phyloP scores from a whole-genome alignment of 75 land plant genomes.

The Selaginella moellendorffii region DNA sequence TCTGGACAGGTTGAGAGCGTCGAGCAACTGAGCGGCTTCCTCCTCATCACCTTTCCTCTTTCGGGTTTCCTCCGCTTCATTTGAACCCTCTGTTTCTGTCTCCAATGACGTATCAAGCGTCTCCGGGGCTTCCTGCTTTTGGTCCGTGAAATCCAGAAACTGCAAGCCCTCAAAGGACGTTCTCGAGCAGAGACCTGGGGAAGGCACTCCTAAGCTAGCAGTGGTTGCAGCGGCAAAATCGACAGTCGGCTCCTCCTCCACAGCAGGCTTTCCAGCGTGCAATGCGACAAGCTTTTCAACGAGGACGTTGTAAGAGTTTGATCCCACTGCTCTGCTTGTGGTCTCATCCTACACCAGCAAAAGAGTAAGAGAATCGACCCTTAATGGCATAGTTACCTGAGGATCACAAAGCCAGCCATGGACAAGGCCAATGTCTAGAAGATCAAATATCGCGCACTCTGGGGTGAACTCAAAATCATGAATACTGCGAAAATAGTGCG shows the following conservation, averaged over 20 bases:
- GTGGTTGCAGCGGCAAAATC: constrained; percentile 98
- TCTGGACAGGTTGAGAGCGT: constrained; percentile 40
- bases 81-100: constrained; percentile 12
- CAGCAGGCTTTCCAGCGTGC: constrained; percentile 29
- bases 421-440: constrained; percentile 73
- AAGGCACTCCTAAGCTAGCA: constrained; percentile 83
- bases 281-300: constrained; percentile 73
- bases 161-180: constrained; percentile 46
- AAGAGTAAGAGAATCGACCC: too few species aligned
- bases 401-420: constrained; percentile 99
- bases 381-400: constrained; percentile 41
- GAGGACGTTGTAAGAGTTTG: constrained; percentile 73
- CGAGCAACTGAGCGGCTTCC: constrained; percentile 60
- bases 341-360: constrained; percentile 73
- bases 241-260: constrained; percentile 45
- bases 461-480: constrained; percentile 92
- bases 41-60: constrained; percentile 57
- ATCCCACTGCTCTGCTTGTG: constrained; percentile 50
- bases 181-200: constrained; percentile 44
- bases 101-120: too few species aligned
- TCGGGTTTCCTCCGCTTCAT: constrained; percentile 10
- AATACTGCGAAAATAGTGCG: constrained; percentile 57
- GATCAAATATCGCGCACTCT: constrained; percentile 88
- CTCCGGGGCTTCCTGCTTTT: too few species aligned
- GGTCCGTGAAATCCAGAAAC: neutral